A percentile compares a stretch with the other conserved stretches of the same genome.
phyloP scores from a whole-genome alignment of 2,329 filamentous ascomycete genomes.

The Botryotinia narcissicola region DNA sequence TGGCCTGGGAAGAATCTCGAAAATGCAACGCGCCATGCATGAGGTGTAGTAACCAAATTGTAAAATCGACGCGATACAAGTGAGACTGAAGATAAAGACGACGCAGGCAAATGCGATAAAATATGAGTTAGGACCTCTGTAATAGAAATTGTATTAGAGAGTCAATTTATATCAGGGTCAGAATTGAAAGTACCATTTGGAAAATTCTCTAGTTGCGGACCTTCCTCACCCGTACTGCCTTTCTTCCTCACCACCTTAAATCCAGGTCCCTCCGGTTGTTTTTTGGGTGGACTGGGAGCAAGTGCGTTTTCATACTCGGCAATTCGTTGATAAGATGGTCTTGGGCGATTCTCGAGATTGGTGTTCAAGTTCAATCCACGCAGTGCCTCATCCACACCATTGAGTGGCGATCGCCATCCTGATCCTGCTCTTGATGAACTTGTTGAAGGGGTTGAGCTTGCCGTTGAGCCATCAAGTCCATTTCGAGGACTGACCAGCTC shows the following conservation, averaged over 20 bases:
- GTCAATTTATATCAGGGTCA: not conserved
- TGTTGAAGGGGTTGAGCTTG: conserved; percentile 31
- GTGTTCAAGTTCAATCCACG: conserved; percentile 50
- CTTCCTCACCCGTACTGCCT: conserved; percentile 30
- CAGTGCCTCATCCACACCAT: conserved; percentile 51
- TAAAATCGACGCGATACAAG: conserved; percentile 88
- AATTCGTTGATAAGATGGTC: conserved; percentile 47
- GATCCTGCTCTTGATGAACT: conserved; percentile 6
- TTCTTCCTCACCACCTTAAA: conserved; percentile 56
- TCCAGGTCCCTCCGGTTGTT: conserved; percentile 43
- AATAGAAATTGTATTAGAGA: conserved; percentile 30
- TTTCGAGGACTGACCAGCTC: conserved; percentile 39
- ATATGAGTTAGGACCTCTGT: conserved; percentile 90
- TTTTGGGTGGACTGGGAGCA: conserved; percentile 47
- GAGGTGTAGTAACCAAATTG: conserved; percentile 79
- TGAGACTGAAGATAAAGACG: conserved; percentile 77
- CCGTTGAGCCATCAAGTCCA: conserved; percentile 22
- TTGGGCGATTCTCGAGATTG: conserved; percentile 33
- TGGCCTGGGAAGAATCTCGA: conserved; percentile 84
- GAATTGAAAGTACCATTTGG: conserved; percentile 68
- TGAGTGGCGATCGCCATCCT: conserved; percentile 24
- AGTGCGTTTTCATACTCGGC: conserved; percentile 61
- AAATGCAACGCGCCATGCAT: conserved; percentile 93
- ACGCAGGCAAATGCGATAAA: conserved; percentile 82
- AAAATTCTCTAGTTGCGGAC: conserved; percentile 49